Conservation (phyloP, 139 green algal genomes). For the Picochlorum sp. region DNA sequence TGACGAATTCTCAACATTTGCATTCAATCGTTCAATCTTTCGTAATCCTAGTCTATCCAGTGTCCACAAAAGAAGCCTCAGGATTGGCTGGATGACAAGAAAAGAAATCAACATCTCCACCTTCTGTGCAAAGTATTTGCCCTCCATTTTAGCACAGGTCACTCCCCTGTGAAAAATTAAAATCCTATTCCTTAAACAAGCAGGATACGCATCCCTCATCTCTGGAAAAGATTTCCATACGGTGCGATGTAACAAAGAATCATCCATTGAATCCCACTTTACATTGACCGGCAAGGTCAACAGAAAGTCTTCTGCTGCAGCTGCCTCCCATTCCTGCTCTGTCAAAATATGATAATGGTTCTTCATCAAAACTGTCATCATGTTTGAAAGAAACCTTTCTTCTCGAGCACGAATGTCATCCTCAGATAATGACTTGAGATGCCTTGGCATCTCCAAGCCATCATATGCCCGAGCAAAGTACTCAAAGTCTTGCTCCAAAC, state of each 20-base stretch:
- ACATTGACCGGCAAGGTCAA: constrained; percentile 60
- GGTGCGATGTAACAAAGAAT: constrained; percentile 32
- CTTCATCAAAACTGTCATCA: constrained; percentile 47
- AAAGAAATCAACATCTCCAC: constrained; percentile 63
- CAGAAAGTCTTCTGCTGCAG: constrained; percentile 54
- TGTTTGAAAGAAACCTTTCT: constrained; percentile 47
- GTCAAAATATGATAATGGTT: constrained; percentile 55
- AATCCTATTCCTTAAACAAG: constrained; percentile 42
- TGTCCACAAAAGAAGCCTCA: constrained; percentile 6
- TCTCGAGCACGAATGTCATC: constrained; percentile 42
- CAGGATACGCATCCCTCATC: constrained; percentile 4
- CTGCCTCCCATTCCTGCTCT: constrained; percentile 49
- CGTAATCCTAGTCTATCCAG: neutral
- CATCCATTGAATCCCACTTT: constrained; percentile 55
- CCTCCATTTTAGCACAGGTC: constrained; percentile 27
- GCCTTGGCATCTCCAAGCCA: neutral
- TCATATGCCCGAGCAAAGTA: neutral
- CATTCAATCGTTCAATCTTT: too few relatives aligned
- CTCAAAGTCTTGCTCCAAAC: constrained; percentile 9
- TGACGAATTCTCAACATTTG: neutral
- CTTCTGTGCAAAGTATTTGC: constrained; percentile 61
- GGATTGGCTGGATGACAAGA: constrained; percentile 32
- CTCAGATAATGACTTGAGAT: neutral
- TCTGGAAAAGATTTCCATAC: constrained; percentile 29
- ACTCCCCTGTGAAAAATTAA: constrained; percentile 62